These are phyloP conservation scores for Elongisporangium senticosum DNA, from an alignment of 352 stramenopile genomes.

Conservation along the genomic window DNA sequence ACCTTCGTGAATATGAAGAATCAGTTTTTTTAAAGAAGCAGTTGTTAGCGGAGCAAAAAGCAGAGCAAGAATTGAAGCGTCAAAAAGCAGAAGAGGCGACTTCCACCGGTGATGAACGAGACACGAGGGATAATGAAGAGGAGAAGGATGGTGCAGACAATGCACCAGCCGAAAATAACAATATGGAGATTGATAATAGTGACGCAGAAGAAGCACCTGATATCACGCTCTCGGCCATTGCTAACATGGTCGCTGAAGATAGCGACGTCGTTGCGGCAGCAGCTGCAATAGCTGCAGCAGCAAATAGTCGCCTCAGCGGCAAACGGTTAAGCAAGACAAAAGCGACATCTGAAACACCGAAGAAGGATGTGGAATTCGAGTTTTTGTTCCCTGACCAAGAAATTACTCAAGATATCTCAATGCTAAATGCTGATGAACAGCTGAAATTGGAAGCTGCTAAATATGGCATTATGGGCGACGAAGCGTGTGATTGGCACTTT, in stretches of 20 bases:
- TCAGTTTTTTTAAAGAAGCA: conserved; percentile 34
- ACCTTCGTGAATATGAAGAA: conserved; percentile 69
- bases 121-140: conserved; percentile 10
- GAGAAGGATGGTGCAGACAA: conserved; percentile 19
- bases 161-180: conserved; percentile 27
- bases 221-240: conserved; percentile 76
- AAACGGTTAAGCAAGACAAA: conserved; percentile 10
- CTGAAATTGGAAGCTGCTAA: conserved; percentile 54
- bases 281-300: conserved; percentile 32
- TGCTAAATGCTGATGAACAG: conserved; percentile 51
- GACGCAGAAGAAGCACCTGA: conserved; percentile 70
- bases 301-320: conserved; percentile 5
- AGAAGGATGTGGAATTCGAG: conserved; percentile 41
- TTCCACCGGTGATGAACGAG: conserved; percentile 13
- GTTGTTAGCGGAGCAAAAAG: conserved; percentile 34
- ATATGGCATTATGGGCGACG: conserved; percentile 63
- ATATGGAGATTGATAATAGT: conserved; percentile 82
- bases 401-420: conserved; percentile 46
- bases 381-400: conserved; percentile 66
- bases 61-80: conserved; percentile 35
- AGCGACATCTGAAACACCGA: conserved; percentile 6
- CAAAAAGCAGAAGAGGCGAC: conserved; percentile 39
- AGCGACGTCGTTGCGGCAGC: conserved; percentile 55
- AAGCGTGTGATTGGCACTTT: conserved; percentile 47
- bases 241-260: conserved; percentile 85